Evolutionary conservation across 768 basidiomycete genomes (phyloP).

Genomic region (Fomitopsis serialis): DNA sequence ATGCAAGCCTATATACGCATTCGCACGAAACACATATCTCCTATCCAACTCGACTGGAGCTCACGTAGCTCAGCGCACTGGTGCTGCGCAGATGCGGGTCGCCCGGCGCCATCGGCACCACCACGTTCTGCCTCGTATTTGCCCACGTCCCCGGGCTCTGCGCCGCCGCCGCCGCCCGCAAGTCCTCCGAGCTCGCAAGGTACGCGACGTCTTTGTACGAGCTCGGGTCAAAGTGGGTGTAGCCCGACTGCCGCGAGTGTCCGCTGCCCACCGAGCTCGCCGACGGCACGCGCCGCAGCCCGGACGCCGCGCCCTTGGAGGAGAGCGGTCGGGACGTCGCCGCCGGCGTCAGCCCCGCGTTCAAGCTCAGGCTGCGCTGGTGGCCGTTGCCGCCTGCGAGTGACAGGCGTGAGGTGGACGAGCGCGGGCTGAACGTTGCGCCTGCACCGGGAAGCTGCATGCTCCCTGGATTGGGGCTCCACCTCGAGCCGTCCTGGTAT

Average conservation of each 20-base stretch:
- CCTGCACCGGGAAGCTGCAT: neutral
- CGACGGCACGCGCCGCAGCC: constrained; percentile 17
- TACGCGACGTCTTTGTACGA: constrained; percentile 22
- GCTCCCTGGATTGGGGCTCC: neutral
- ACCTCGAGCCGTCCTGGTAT: neutral
- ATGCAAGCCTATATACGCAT: too few relatives aligned
- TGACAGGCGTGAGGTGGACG: constrained; percentile 17
- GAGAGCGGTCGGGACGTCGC: constrained; percentile 16
- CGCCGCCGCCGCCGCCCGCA: constrained; percentile 7
- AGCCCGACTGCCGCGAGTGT: constrained; percentile 18
- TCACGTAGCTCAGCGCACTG: neutral
- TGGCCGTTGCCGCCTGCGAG: constrained; percentile 7
- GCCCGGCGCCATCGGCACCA: neutral
- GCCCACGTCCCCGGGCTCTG: constrained; percentile 21
- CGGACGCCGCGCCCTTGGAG: constrained; percentile 4
- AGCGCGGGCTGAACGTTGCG: constrained; percentile 5
- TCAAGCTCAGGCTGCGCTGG: constrained; percentile 22
- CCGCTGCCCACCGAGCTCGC: constrained; percentile 16
- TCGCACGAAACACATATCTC: neutral
- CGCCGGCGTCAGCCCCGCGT: constrained; percentile 24
- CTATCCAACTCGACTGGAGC: neutral
- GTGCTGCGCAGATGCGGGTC: neutral
- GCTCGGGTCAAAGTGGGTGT: constrained; percentile 18
- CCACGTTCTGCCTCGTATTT: constrained; percentile 20
- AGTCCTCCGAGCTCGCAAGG: constrained; percentile 23